These are phyloP conservation scores for Salvia miltiorrhiza DNA, from an alignment of 257 asterid species.

Conservation along the genomic window DNA sequence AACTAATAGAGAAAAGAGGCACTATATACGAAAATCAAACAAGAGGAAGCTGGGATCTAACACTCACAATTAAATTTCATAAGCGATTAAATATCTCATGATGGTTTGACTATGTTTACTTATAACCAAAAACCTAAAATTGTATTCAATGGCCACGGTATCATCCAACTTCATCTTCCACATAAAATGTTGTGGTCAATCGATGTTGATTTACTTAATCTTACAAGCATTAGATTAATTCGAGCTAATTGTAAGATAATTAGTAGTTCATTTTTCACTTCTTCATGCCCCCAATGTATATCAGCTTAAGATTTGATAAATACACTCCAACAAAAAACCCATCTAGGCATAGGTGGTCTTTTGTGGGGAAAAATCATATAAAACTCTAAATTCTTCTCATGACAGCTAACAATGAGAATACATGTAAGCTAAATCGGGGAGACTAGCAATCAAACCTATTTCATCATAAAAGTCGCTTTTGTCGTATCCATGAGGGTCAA, in stretches of 20 bases:
- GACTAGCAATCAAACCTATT: slow-evolving; percentile 51
- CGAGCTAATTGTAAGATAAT: background rate
- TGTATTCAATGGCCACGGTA: background rate
- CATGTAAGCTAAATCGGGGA: slow-evolving; percentile 7
- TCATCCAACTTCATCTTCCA: background rate
- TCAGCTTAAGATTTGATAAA: background rate
- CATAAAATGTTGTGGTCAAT: background rate
- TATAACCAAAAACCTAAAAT: background rate
- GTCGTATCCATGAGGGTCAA: slow-evolving; percentile 97
- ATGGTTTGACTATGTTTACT: too few relatives aligned
- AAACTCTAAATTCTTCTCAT: background rate
- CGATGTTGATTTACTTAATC: background rate
- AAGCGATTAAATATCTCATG: too few relatives aligned
- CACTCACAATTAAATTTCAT: too few relatives aligned
- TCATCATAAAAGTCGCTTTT: slow-evolving; percentile 88
- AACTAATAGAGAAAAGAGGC: background rate
- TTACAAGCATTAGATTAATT: background rate
- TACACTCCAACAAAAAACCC: background rate
- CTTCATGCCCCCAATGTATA: background rate
- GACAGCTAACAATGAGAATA: slow-evolving; percentile 15
- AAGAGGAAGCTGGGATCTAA: too few relatives aligned
- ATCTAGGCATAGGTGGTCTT: background rate
- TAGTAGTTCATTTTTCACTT: background rate
- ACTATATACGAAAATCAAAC: too few relatives aligned
- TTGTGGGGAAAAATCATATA: background rate